A percentile compares a stretch with the other conserved stretches of the same genome.
Evolutionary conservation across 2,329 filamentous ascomycete species (phyloP).

Genomic region (Daldinia sp.): DNA sequence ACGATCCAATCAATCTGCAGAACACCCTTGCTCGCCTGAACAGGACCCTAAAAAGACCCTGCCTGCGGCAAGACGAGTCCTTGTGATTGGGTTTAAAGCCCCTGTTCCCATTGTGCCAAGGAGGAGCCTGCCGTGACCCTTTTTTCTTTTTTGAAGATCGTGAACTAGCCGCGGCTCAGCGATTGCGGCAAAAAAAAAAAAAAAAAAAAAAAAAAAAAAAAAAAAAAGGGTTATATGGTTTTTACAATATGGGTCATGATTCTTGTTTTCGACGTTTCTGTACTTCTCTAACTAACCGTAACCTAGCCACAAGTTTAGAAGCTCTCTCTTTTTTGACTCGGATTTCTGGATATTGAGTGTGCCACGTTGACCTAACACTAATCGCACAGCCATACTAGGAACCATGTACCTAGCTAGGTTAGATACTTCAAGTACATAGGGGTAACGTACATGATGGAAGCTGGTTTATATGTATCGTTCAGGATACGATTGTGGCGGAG

Average conservation of each 20-base stretch:
- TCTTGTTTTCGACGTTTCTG: slow-evolving; percentile 10
- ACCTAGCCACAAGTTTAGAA: background rate
- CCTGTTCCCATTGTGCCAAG: slow-evolving; percentile 36
- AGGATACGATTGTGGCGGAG: slow-evolving; percentile 43
- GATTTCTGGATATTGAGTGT: slow-evolving; percentile 36
- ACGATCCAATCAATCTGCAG: slow-evolving; percentile 41
- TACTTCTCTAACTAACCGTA: no score
- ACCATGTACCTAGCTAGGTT: slow-evolving; percentile 9
- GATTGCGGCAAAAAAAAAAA: slow-evolving; percentile 13
- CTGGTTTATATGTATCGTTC: slow-evolving; percentile 10
- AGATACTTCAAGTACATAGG: background rate
- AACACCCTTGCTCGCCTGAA: slow-evolving; percentile 46
- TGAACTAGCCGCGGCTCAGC: slow-evolving; percentile 30
- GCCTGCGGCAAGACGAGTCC: slow-evolving; percentile 39
- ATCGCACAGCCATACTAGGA: slow-evolving; percentile 40
- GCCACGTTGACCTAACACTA: slow-evolving; percentile 42
- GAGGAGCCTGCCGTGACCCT: slow-evolving; percentile 40
- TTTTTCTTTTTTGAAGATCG: slow-evolving; percentile 32
- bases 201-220: no score
- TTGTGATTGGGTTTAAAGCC: slow-evolving; percentile 43
- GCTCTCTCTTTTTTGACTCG: background rate
- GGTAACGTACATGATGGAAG: slow-evolving; percentile 1
- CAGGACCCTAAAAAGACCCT: slow-evolving; percentile 41
- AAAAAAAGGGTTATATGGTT: slow-evolving; percentile 6
- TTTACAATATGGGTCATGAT: slow-evolving; percentile 8